A percentile compares a stretch with the other conserved stretches of the same genome.
phyloP scores from a whole-genome alignment of 2,329 filamentous ascomycete genomes.

The Neocatenulostroma microsporum region DNA sequence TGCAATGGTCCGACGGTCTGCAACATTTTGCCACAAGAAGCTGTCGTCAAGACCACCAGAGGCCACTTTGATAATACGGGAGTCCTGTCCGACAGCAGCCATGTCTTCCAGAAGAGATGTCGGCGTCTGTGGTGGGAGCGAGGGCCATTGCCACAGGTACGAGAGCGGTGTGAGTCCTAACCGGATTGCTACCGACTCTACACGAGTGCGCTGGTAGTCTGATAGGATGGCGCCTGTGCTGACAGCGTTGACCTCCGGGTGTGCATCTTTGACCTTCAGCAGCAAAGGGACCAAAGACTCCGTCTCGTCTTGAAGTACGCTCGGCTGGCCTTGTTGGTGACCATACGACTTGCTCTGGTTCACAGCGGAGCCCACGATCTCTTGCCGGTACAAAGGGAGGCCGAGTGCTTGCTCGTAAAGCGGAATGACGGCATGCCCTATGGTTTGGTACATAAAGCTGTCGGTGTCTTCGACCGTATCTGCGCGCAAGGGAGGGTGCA shows the following conservation, averaged over 20 bases:
- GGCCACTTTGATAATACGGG: conserved; percentile 91
- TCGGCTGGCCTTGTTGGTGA: conserved; percentile 16
- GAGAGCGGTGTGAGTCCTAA: conserved; percentile 76
- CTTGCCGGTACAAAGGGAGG: conserved; percentile 73
- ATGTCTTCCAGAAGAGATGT: conserved; percentile 68
- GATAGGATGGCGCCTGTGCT: conserved; percentile 88
- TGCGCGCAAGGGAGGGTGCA: conserved; percentile 53
- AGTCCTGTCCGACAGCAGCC: conserved; percentile 66
- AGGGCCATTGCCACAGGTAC: conserved; percentile 86
- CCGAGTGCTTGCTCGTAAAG: conserved; percentile 72
- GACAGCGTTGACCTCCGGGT: conserved; percentile 78
- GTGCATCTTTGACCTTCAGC: conserved; percentile 53
- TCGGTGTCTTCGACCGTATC: conserved; percentile 69
- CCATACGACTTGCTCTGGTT: conserved; percentile 66
- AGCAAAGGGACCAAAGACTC: conserved; percentile 77
- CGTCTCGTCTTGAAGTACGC: conserved; percentile 60
- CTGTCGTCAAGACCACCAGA: conserved; percentile 76
- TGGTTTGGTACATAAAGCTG: conserved; percentile 99
- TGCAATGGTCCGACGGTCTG: conserved; percentile 43
- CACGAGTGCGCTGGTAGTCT: conserved; percentile 91
- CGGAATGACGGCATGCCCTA: conserved; percentile 79
- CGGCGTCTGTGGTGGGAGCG: conserved; percentile 50
- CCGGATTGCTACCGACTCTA: conserved; percentile 81
- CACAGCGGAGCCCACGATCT: conserved; percentile 64
- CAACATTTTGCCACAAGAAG: conserved; percentile 75